Conservation (phyloP, 202 grass and related monocot species). For the Thinopyrum obtusiflorum region DNA sequence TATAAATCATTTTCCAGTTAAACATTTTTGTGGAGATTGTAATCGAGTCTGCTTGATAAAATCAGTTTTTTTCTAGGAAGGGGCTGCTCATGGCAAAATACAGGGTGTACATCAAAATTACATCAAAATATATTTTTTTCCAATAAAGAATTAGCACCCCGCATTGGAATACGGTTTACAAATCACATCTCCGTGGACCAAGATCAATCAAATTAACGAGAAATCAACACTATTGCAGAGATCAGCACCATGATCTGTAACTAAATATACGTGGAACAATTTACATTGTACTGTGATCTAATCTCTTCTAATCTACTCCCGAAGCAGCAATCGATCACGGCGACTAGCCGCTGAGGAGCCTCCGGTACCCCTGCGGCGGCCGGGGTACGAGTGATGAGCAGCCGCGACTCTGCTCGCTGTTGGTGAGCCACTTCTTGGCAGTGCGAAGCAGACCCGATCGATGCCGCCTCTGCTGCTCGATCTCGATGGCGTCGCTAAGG, state of each 20-base stretch:
- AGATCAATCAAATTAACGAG: too few species aligned
- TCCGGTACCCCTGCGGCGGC: not conserved
- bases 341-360: not conserved
- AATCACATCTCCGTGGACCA: too few species aligned
- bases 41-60: too few species aligned
- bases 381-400: not conserved
- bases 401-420: not conserved
- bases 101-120: too few species aligned
- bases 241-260: not conserved
- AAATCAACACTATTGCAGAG: not conserved
- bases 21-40: too few species aligned
- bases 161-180: too few species aligned
- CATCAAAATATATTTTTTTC: too few species aligned
- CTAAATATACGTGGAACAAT: not conserved
- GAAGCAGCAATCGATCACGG: not conserved
- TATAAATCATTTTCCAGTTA: too few species aligned
- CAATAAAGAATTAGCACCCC: too few species aligned
- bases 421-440: not conserved
- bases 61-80: too few species aligned
- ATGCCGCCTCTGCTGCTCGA: not conserved
- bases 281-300: not conserved
- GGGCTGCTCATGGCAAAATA: too few species aligned
- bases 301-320: not conserved
- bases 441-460: not conserved
- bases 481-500: not conserved